Percentiles rank a stretch among this genome's conserved stretches.
phyloP scores from a whole-genome alignment of 768 basidiomycete species.

The Termitomyces sp. region DNA sequence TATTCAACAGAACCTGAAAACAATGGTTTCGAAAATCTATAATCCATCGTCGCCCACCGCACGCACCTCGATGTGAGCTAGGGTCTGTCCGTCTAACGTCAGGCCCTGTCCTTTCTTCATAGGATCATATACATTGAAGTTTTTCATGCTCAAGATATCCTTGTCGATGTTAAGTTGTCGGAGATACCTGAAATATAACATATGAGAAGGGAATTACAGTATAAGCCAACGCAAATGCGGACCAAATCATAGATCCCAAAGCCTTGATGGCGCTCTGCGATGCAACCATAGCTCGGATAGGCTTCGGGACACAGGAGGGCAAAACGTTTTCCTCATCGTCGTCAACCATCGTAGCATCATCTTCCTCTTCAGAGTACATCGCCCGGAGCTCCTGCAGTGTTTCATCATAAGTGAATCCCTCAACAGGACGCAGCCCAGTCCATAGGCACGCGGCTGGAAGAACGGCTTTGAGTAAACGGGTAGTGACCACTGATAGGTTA shows the following conservation, averaged over 20 bases:
- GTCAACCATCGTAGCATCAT: constrained; percentile 34
- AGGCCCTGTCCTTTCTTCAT: constrained; percentile 86
- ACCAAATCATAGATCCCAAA: constrained; percentile 91
- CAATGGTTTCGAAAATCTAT: not conserved
- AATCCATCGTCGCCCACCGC: not conserved
- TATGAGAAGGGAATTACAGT: constrained; percentile 16
- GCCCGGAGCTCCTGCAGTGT: constrained; percentile 63
- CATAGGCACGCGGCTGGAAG: constrained; percentile 81
- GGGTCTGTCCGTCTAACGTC: constrained; percentile 88
- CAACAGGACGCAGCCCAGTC: constrained; percentile 78
- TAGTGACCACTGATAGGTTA: constrained; percentile 78
- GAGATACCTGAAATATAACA: constrained; percentile 53
- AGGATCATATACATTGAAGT: constrained; percentile 97
- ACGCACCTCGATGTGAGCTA: constrained; percentile 88
- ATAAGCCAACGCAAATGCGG: constrained; percentile 13
- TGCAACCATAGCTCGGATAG: constrained; percentile 68
- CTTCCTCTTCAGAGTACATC: constrained; percentile 51
- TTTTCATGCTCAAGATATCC: constrained; percentile 91
- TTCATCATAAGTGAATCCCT: constrained; percentile 75
- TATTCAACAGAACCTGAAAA: constrained; percentile 76
- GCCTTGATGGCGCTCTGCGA: constrained; percentile 73
- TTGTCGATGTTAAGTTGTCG: constrained; percentile 94
- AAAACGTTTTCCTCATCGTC: constrained; percentile 38
- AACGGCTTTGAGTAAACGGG: constrained; percentile 73
- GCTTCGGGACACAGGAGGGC: constrained; percentile 51